Evolutionary conservation across 306 rosid genomes (phyloP), one percentile per base, ranked within the genome.

Genomic region (Boehmeria nivea): DNA sequence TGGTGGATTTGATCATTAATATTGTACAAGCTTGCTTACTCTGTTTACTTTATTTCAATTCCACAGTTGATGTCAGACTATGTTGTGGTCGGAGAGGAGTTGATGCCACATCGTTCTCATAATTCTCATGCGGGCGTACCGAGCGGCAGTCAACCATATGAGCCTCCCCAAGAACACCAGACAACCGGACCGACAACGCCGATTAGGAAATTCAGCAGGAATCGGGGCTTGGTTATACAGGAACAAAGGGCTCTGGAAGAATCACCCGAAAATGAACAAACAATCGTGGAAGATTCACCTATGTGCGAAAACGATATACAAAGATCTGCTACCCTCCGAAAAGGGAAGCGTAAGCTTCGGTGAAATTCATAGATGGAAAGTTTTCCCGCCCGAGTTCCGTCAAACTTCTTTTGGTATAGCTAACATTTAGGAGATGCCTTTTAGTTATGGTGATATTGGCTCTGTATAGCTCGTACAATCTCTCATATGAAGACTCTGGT

Each of bases 171-270:
- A 6, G 21, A 65, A 61, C 73, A 75, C 25, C 74, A 55, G 12
- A 51, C 60, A 33, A 34, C 72, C 6, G 16, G 60, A 47, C 63
- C 78, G 13, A 65, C 80, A 1, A 86, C 90, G 5, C 95, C 97
- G 19, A 86, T 86, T 20, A 65, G 86, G 69, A 86, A 79, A 73
- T 65, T 86, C n/a, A 66, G 77, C 3, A 64, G 95, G 22, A 86
- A 90, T 17, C 78, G 90, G 25, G 95, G 95, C 48, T 65, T 51
- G 52, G 74, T 86, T 58, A 48, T 81, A 48, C 88, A 72, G 49
- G 85, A 81, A 39, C 82, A 76, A 42, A 17, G 54, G 24, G 64
- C 78, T 49, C 83, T 65, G 0, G 85, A 72, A 54, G 83, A 78
- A 45, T 61, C 83, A 47, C 86, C 84, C 12, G 84, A 69, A 40